A percentile compares a stretch with the other conserved stretches of the same genome.
Evolutionary conservation across 2,329 filamentous ascomycete species (phyloP).

Genomic region (Ceratocystis smalleyi): DNA sequence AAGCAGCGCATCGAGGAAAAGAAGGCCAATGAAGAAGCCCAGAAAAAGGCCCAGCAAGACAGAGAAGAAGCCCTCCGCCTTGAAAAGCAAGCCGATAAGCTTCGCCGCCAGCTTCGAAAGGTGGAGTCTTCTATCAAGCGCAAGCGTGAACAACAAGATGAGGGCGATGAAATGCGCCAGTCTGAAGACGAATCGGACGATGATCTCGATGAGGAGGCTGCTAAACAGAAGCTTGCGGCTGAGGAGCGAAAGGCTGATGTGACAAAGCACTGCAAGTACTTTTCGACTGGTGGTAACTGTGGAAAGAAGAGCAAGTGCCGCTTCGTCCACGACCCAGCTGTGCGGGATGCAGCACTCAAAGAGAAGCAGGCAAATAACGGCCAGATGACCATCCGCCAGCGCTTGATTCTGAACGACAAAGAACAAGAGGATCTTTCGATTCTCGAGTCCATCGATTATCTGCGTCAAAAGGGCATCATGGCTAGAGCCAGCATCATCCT

Average conservation of each 20-base stretch:
- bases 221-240: slow-evolving; percentile 18
- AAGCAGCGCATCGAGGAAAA: slow-evolving; percentile 51
- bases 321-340: slow-evolving; percentile 51
- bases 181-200: slow-evolving; percentile 34
- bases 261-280: slow-evolving; percentile 55
- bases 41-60: slow-evolving; percentile 43
- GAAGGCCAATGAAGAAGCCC: slow-evolving; percentile 33
- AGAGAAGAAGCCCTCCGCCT: slow-evolving; percentile 29
- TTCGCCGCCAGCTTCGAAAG: slow-evolving; percentile 49
- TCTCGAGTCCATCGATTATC: slow-evolving; percentile 49
- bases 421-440: slow-evolving; percentile 52
- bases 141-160: slow-evolving; percentile 51
- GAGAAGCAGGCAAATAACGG: slow-evolving; percentile 51
- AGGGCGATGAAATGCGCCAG: slow-evolving; percentile 49
- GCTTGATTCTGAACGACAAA: slow-evolving; percentile 50
- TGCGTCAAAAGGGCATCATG: slow-evolving; percentile 44
- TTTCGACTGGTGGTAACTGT: slow-evolving; percentile 51
- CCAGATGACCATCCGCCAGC: slow-evolving; percentile 49
- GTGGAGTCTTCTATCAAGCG: slow-evolving; percentile 55
- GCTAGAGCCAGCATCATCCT: slow-evolving; percentile 20
- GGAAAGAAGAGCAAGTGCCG: slow-evolving; percentile 63
- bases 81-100: slow-evolving; percentile 45
- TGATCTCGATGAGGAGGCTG: slow-evolving; percentile 38
- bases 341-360: slow-evolving; percentile 46
- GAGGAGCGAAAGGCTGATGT: slow-evolving; percentile 41